phyloP scores from a whole-genome alignment of 2,329 filamentous ascomycete species.

The Ceratocystis colombiana region DNA sequence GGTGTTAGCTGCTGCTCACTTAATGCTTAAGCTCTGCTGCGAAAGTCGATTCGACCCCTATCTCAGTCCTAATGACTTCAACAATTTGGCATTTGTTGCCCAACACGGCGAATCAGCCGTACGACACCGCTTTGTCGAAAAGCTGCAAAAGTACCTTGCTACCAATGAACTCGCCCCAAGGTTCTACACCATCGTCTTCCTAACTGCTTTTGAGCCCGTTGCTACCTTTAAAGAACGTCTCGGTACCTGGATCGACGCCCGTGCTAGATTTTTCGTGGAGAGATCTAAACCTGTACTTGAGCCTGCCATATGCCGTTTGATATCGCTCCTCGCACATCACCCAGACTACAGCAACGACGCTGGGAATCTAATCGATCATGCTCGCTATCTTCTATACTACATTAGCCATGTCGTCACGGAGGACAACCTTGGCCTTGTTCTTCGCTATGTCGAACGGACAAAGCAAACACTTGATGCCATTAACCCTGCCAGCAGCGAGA shows the following conservation, averaged over 20 bases:
- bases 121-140: slow-evolving; percentile 66
- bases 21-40: slow-evolving; percentile 74
- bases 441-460: slow-evolving; percentile 81
- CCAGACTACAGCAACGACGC: slow-evolving; percentile 66
- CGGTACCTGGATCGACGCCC: slow-evolving; percentile 80
- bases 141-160: slow-evolving; percentile 83
- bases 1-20: slow-evolving; percentile 68
- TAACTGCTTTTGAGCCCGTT: slow-evolving; percentile 82
- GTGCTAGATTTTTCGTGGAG: slow-evolving; percentile 55
- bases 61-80: slow-evolving; percentile 64
- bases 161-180: slow-evolving; percentile 58
- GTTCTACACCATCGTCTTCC: slow-evolving; percentile 83
- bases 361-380: slow-evolving; percentile 67
- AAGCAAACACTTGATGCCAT: slow-evolving; percentile 83
- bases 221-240: slow-evolving; percentile 61
- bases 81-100: slow-evolving; percentile 66
- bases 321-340: slow-evolving; percentile 86
- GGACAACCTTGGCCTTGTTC: slow-evolving; percentile 78
- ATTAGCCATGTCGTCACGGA: slow-evolving; percentile 72
- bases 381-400: slow-evolving; percentile 84
- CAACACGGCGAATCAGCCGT: slow-evolving; percentile 69
- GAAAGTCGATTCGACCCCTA: slow-evolving; percentile 65
- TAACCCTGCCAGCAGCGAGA: slow-evolving; percentile 54
- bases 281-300: slow-evolving; percentile 62
- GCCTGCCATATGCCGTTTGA: slow-evolving; percentile 65